A percentile compares a stretch with the other conserved stretches of the same genome.
These are phyloP conservation scores for Neonectria ditissima DNA, from an alignment of 2,329 filamentous ascomycete genomes.

Conservation along the genomic window DNA sequence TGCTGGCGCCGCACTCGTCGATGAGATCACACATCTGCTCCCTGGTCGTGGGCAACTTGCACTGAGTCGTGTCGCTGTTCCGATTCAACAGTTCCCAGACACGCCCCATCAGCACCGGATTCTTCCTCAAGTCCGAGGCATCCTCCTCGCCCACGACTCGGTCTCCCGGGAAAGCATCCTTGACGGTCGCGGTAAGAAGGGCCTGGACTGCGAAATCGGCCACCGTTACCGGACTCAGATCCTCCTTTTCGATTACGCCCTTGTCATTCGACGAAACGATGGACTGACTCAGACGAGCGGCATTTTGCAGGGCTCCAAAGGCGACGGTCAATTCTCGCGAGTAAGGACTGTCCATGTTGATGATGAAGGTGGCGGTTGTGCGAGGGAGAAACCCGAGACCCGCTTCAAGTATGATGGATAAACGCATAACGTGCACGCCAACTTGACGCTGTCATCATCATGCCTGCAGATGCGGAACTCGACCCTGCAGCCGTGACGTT, in stretches of 20 bases:
- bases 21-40: conserved; percentile 65
- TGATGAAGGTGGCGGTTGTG: conserved; percentile 8
- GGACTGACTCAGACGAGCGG: conserved; percentile 62
- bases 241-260: conserved; percentile 64
- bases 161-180: conserved; percentile 63
- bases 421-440: conserved; percentile 1
- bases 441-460: conserved; percentile 31
- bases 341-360: conserved; percentile 58
- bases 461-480: conserved; percentile 40
- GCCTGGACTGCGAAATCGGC: conserved; percentile 71
- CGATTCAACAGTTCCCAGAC: conserved; percentile 61
- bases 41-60: conserved; percentile 51
- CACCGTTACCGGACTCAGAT: conserved; percentile 68
- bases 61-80: conserved; percentile 44
- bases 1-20: conserved; percentile 61
- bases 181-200: conserved; percentile 63
- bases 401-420: conserved; percentile 27
- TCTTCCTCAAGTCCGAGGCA: conserved; percentile 58
- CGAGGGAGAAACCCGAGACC: conserved; percentile 23
- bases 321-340: conserved; percentile 57
- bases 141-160: conserved; percentile 68
- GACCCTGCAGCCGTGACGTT: conserved; percentile 45
- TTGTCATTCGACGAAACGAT: conserved; percentile 62
- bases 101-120: conserved; percentile 56
- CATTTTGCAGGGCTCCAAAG: conserved; percentile 57